A percentile compares a stretch with the other conserved stretches of the same genome.
Conservation (phyloP, 202 grass and related monocot genomes). For the Carex arenaria region DNA sequence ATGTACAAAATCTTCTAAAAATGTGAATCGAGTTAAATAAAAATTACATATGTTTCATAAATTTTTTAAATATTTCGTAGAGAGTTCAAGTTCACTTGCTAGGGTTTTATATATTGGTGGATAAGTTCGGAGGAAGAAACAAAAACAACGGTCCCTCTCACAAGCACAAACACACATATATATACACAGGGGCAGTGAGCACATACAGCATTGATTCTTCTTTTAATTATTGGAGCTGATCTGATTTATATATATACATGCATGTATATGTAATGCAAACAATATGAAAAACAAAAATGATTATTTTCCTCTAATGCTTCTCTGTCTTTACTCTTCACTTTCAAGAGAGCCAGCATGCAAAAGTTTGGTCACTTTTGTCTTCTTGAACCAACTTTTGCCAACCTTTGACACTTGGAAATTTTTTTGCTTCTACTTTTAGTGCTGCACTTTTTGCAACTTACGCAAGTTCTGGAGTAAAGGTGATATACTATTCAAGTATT, state of each 20-base stretch:
- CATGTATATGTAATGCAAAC: background rate
- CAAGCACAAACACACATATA: background rate
- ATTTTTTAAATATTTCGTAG: background rate
- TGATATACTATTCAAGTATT: background rate
- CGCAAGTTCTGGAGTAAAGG: background rate
- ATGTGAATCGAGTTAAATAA: background rate
- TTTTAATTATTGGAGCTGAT: too few relatives aligned
- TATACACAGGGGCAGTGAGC: background rate
- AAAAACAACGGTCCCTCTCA: background rate
- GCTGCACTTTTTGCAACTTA: background rate
- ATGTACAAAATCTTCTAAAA: background rate
- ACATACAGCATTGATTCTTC: background rate
- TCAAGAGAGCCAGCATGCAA: background rate
- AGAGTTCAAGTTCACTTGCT: background rate
- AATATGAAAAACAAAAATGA: background rate
- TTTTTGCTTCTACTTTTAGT: background rate
- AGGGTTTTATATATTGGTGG: too few relatives aligned
- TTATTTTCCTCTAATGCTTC: too few relatives aligned
- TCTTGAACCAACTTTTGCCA: slow-evolving; percentile 7
- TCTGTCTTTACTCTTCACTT: background rate
- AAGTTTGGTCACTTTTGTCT: background rate
- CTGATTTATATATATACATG: too few relatives aligned
- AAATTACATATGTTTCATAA: background rate
- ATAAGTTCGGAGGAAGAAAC: background rate
- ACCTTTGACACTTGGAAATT: background rate